Base-by-base conservation (phyloP, 148 eudicot genomes). In the Salicornia ramosissima region DNA sequence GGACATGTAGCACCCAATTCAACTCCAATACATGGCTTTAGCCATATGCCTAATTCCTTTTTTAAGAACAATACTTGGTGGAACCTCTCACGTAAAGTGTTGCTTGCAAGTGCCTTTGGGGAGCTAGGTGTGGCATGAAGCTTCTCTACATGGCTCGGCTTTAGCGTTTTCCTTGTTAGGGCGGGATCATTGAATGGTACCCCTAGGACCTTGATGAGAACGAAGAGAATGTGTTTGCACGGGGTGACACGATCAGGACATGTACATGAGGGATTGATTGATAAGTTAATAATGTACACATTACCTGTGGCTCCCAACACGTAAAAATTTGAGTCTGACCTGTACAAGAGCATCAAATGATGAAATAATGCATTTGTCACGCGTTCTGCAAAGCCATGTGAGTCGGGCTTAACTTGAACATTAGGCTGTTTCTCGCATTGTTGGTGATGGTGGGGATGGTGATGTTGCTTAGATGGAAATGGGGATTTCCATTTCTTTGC, bases 151-250 rank as follows among this genome's bases (percentile, higher is more conserved):
- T 90, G 90, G 72, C 87, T 80, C 0, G 87, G 88, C 24, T 83
- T 77, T 29, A 93, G 85, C 21, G 76, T 78, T 10, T 73, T 70
- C 56, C 87, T 68, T 73, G 81, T 73, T 19, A 88, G 77, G 73
- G 84, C 81, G 0, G 67, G 21, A 39, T 93, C 89, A 11, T 86
- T 80, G 29, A 62, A 81, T 71, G 45, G 78, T 83, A 26, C 84
- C 42, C 74, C 74, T 21, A 78, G 55, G 39, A 78, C 81, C 77
- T 69, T 78, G 29, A 90, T 82, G 24, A 83, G 73, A 2, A 86
- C 87, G 36, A 90, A 90, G 11, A 91, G 82, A 31, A 91, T 84
- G 83, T 91, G 97, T 65, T 91, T 91, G 77, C 97, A 91, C 0
- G 95, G 97, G 64, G 84, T 71, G 55, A 86, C 58, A 1, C 86